Evolutionary conservation across 306 rosid species (phyloP).

Genomic region (Argentina anserina): DNA sequence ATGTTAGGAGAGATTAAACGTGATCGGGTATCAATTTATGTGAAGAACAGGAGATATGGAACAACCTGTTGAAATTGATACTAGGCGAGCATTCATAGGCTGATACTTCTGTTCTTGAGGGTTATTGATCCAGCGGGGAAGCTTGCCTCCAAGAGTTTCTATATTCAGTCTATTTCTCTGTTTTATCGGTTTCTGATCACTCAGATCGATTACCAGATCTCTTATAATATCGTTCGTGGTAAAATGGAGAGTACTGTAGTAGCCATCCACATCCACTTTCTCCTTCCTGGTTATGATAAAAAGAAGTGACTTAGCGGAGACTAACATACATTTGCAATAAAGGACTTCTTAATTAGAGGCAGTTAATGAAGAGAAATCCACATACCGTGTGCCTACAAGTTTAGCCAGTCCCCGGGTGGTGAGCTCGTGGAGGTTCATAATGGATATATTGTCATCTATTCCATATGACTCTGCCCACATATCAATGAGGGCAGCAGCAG

Average conservation of each 20-base stretch:
- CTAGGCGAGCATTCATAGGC: conserved; percentile 30
- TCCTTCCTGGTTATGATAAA: neutral
- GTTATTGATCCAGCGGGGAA: neutral
- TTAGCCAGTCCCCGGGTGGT: neutral
- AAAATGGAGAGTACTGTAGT: neutral
- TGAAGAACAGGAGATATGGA: conserved; percentile 4
- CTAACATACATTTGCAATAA: neutral
- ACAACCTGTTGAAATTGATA: conserved; percentile 52
- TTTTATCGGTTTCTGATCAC: neutral
- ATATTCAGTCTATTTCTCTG: neutral
- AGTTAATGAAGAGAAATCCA: neutral
- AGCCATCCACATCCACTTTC: neutral
- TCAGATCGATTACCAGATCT: neutral
- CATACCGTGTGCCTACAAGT: neutral
- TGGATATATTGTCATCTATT: neutral
- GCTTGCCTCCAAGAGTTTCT: neutral
- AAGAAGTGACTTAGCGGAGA: neutral
- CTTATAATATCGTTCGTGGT: neutral
- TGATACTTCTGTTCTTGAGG: conserved; percentile 16
- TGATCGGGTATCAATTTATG: neutral
- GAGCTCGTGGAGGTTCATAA: neutral
- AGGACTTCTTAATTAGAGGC: neutral
- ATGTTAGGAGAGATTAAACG: neutral
- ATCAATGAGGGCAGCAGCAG: neutral
- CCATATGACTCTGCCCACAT: neutral